A percentile compares a stretch with the other conserved stretches of the same genome.
phyloP scores from a whole-genome alignment of 768 basidiomycete species.

The Tephrocybe sp. region DNA sequence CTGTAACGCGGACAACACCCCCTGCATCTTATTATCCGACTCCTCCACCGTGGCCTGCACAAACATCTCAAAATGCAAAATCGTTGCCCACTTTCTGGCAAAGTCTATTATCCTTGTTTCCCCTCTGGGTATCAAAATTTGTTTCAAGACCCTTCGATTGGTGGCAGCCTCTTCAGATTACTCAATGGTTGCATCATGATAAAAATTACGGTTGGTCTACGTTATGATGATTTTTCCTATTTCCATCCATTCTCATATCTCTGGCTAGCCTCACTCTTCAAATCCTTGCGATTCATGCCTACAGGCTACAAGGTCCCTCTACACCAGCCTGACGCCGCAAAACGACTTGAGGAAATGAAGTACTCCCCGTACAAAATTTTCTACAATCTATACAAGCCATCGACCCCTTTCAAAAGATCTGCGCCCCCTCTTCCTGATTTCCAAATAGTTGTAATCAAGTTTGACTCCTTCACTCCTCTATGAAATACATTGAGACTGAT shows the following conservation, averaged over 20 bases:
- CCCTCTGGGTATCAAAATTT: constrained; percentile 31
- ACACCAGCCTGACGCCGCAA: constrained; percentile 25
- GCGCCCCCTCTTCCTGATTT: constrained; percentile 82
- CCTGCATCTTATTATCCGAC: constrained; percentile 29
- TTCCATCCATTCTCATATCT: background rate
- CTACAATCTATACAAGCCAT: constrained; percentile 91
- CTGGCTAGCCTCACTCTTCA: constrained; percentile 63
- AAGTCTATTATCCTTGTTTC: constrained; percentile 33
- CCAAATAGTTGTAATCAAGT: constrained; percentile 86
- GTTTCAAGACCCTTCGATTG: constrained; percentile 44
- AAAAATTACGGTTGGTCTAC: constrained; percentile 50
- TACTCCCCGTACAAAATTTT: constrained; percentile 77
- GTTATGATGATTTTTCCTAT: background rate
- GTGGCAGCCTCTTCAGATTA: constrained; percentile 63
- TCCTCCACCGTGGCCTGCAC: constrained; percentile 35
- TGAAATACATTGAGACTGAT: background rate
- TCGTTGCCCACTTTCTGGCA: constrained; percentile 29
- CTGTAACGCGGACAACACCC: constrained; percentile 67
- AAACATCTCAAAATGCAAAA: constrained; percentile 13
- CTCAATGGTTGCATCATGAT: constrained; percentile 47
- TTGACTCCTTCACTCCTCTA: background rate
- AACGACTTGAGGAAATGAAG: constrained; percentile 16
- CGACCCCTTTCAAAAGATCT: constrained; percentile 79
- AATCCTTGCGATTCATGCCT: constrained; percentile 69
- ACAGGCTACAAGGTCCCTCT: constrained; percentile 59